Base-by-base conservation (phyloP, 2,329 filamentous ascomycete genomes). In the Coniochaeta pulveracea region DNA sequence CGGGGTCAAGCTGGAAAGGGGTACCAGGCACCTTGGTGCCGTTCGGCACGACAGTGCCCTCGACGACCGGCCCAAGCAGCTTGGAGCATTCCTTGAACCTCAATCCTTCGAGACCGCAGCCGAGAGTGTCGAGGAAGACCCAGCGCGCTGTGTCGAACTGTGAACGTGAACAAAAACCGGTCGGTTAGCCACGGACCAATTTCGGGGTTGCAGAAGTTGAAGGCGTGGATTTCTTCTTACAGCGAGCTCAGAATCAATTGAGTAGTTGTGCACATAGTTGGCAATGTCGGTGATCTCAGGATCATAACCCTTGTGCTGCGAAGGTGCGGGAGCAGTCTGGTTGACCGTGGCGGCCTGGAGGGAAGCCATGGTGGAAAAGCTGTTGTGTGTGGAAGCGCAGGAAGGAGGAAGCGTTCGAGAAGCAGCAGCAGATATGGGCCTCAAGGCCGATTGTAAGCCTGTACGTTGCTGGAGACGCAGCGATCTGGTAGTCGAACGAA, bases 71-170 rank as follows among this genome's bases (percentile, higher is more conserved):
- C 14, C 91, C 91, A 25, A 98, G 78, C 38, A 96, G 75, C 66
- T 95, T 95, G 43, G 81, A 77, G 72, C 91, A 96, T 63, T 95
- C 85, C 60, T 88, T 85, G 69, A 98, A 98, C 47, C 81, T 80
- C 52, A 98, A 74, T 46, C 85, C 91, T 66, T 96, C 88, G 42
- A 98, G 78, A 55, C 91, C 91, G 59, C 91, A 98, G 52, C 91
- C 91, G 30, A 98, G 74, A 36, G 91, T 96, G 60, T 98, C 91
- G 53, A 96, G 76, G 60, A 98, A 86, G 47, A 96, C 88, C 67
- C 86, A 89, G 63, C 91, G 81, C 42, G 91, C 91, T 31, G 91
- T 98, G 60, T 98, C 91, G 56, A 83, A 93, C 84, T 91, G 45
- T 41, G 41, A 9, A 34, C 28, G 24, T 37, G 18, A 25, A 32